Percentiles rank a stretch among this genome's conserved stretches.
phyloP scores from a whole-genome alignment of 164 flowering plant genomes.

The Chimonanthus salicifolius region DNA sequence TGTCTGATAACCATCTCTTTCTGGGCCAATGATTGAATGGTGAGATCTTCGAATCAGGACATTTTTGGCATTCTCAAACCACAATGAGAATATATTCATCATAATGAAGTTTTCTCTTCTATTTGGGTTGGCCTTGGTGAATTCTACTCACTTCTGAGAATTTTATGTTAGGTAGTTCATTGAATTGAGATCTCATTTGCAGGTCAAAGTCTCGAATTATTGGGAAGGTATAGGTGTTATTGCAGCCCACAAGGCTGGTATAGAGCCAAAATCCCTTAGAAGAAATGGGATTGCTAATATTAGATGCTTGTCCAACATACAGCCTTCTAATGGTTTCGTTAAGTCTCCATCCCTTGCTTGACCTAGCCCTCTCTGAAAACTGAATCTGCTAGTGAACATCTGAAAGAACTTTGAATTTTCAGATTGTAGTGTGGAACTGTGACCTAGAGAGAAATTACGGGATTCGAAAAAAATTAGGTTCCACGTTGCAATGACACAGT shows the following conservation, averaged over 20 bases:
- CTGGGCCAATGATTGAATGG: not conserved
- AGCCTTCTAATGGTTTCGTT: slow-evolving; percentile 32
- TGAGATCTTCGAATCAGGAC: not conserved
- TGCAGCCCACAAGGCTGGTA: slow-evolving; percentile 85
- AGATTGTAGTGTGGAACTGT: not conserved
- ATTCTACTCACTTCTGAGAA: not conserved
- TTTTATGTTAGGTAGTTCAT: not conserved
- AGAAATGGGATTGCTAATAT: slow-evolving; percentile 49
- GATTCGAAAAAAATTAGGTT: not conserved
- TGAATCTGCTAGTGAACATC: not conserved
- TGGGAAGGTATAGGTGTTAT: slow-evolving; percentile 85
- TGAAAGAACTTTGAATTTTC: not conserved
- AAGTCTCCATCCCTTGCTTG: slow-evolving; percentile 13
- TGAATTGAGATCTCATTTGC: slow-evolving; percentile 15
- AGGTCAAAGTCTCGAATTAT: slow-evolving; percentile 72
- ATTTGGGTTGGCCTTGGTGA: not conserved
- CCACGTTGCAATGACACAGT: not conserved
- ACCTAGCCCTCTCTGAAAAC: not conserved
- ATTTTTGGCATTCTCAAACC: not conserved
- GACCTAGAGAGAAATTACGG: not conserved
- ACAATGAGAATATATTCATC: not conserved
- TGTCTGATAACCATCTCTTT: not conserved
- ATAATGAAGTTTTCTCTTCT: too few relatives aligned
- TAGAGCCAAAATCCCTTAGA: slow-evolving; percentile 65
- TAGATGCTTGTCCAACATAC: slow-evolving; percentile 10